These are phyloP conservation scores for Asparagopsis taxiformis DNA, from an alignment of 31 red algal genomes.

Conservation along the genomic window DNA sequence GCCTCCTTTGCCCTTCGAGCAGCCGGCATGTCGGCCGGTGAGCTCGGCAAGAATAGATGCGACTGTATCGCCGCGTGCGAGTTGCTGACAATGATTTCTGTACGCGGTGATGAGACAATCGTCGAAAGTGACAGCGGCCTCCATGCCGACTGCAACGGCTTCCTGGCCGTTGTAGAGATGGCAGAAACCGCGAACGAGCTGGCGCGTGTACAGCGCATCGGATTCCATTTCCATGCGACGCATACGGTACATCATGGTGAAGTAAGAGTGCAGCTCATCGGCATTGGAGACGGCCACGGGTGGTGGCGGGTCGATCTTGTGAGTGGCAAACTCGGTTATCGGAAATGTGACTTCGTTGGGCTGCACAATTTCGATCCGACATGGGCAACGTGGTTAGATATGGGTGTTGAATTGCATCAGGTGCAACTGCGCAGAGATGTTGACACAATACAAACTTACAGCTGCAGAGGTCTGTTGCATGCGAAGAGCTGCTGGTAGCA, in stretches of 20 bases:
- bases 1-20: constrained; percentile 89
- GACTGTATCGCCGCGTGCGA: constrained; percentile 83
- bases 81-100: constrained; percentile 89
- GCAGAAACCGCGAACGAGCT: constrained; percentile 93
- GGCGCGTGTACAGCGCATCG: constrained; percentile 80
- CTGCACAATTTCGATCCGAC: no score
- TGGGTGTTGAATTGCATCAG: no score
- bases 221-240: constrained; percentile 88
- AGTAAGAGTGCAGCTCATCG: constrained; percentile 75
- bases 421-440: no score
- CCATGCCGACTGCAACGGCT: constrained; percentile 85
- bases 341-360: constrained; percentile 50
- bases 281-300: constrained; percentile 41
- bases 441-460: no score
- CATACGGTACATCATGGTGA: constrained; percentile 86
- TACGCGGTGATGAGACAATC: constrained; percentile 97
- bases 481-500: no score
- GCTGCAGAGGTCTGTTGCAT: no score
- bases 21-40: constrained; percentile 69
- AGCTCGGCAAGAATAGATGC: constrained; percentile 83
- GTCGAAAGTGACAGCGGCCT: constrained; percentile 71
- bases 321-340: constrained; percentile 49
- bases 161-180: constrained; percentile 99
- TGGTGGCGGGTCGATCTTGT: constrained; percentile 56
- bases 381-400: no score